Percentiles rank a stretch among this genome's conserved stretches.
These are phyloP conservation scores for Phytopythium mirpurense DNA, from an alignment of 352 stramenopile genomes.

Conservation along the genomic window DNA sequence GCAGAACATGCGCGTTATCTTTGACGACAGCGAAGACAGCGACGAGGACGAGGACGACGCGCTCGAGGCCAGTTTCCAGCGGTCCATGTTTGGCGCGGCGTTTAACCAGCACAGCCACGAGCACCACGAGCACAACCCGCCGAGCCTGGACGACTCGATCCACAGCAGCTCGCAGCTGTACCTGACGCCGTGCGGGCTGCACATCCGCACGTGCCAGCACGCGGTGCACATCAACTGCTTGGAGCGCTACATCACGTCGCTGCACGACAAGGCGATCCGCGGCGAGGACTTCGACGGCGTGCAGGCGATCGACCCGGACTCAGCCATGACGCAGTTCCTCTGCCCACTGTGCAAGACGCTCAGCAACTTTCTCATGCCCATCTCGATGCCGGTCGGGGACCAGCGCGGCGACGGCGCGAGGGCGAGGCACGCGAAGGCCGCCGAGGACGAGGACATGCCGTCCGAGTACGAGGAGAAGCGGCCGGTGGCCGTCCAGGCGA, in stretches of 20 bases:
- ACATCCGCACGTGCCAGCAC: conserved; percentile 84
- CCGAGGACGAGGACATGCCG: not conserved
- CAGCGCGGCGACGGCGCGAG: not conserved
- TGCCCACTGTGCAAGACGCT: conserved; percentile 91
- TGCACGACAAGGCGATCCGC: conserved; percentile 85
- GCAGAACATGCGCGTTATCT: conserved; percentile 25
- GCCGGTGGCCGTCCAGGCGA: not conserved
- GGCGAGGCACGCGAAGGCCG: conserved; percentile 10
- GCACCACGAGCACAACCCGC: conserved; percentile 34
- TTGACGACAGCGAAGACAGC: conserved; percentile 43
- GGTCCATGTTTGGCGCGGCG: conserved; percentile 17
- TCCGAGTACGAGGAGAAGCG: conserved; percentile 15
- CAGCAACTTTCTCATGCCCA: conserved; percentile 89
- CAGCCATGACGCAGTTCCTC: conserved; percentile 88
- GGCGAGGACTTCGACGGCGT: conserved; percentile 87
- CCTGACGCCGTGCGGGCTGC: conserved; percentile 71
- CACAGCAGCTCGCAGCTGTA: conserved; percentile 62
- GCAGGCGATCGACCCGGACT: conserved; percentile 84
- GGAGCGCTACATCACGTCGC: conserved; percentile 79
- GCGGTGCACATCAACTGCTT: conserved; percentile 85
- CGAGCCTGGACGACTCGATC: conserved; percentile 34
- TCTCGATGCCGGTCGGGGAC: conserved; percentile 34
- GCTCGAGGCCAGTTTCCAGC: conserved; percentile 14
- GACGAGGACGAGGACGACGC: conserved; percentile 38
- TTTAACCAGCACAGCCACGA: not conserved